These are phyloP conservation scores for Xylaria curta DNA, from an alignment of 495 filamentous ascomycete genomes.

Conservation along the genomic window DNA sequence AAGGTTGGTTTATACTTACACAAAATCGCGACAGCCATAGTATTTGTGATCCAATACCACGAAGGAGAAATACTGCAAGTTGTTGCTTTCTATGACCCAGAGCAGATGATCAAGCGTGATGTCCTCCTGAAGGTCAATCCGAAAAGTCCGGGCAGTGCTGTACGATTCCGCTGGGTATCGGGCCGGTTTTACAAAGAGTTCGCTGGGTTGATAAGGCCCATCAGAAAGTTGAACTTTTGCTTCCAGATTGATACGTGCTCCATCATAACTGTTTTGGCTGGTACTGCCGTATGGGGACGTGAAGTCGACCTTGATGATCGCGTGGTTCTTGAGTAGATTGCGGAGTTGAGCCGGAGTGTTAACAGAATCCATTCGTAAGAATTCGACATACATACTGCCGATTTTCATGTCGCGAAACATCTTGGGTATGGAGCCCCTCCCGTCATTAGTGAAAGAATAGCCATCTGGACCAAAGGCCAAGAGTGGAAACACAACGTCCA, in stretches of 20 bases:
- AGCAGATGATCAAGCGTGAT: constrained; percentile 10
- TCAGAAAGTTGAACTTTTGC: neutral
- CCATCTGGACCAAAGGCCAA: neutral
- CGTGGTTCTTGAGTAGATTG: neutral
- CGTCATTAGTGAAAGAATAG: neutral
- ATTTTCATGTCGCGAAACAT: neutral
- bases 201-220: neutral
- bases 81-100: constrained; percentile 1
- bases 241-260: neutral
- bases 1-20: neutral
- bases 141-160: neutral
- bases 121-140: neutral
- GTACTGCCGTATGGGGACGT: neutral
- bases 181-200: neutral
- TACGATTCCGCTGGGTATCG: neutral
- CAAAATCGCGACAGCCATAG: constrained; percentile 12
- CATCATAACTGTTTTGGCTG: neutral
- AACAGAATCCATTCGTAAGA: neutral
- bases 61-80: neutral
- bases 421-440: neutral
- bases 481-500: neutral
- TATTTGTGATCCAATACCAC: neutral
- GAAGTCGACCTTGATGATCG: constrained; percentile 7
- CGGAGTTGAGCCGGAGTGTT: too few relatives aligned
- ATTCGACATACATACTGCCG: constrained; percentile 4